Evolutionary conservation across 345 rosid species (phyloP), one percentile per base, ranked within the genome.

Genomic region (Euphorbia tirucalli): DNA sequence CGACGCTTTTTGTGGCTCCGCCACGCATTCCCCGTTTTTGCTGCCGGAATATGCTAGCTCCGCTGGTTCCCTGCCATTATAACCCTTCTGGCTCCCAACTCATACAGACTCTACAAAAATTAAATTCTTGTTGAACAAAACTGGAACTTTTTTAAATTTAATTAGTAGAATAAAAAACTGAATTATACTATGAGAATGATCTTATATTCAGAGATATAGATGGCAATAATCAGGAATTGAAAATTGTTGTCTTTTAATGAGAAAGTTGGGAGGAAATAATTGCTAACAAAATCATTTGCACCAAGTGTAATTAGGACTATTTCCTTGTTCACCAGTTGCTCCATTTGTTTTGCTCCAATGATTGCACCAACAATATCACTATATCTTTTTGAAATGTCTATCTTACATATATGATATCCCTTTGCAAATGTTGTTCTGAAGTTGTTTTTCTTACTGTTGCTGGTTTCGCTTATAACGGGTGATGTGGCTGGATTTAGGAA

Each of bases 241-340:
- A 15, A 68, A 68, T 15, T 69, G 73, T 52, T 58, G 61, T 39
- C 73, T 69, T 66, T 69, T 9, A 66, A 14, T 2, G 78, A 69
- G 48, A 68, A 52, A 13, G 78, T 67, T 8, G 65, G 56, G 57
- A 75, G 41, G 62, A 48, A 75, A 43, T 75, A 75, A 14, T 75
- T 75, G 65, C 69, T 75, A 7, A 75, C 78, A 27, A 75, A 75
- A 39, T 75, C 78, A 30, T 75, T 75, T 31, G 73, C 78, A 46
- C 78, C 78, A 4, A 75, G 61, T 24, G 78, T 75, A 10, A 75
- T 75, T 1, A 75, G 73, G 18, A 61, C 64, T 11, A 75, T 55
- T 35, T 57, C 73, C 14, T 41, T 41, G 18, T 69, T 75, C 28
- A 75, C 73, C 5, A 75, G 41, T 22, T 63, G 35, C 13, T 69